phyloP scores from a whole-genome alignment of 192 early-diverging fungal genomes.

The Umbelopsis ramanniana region DNA sequence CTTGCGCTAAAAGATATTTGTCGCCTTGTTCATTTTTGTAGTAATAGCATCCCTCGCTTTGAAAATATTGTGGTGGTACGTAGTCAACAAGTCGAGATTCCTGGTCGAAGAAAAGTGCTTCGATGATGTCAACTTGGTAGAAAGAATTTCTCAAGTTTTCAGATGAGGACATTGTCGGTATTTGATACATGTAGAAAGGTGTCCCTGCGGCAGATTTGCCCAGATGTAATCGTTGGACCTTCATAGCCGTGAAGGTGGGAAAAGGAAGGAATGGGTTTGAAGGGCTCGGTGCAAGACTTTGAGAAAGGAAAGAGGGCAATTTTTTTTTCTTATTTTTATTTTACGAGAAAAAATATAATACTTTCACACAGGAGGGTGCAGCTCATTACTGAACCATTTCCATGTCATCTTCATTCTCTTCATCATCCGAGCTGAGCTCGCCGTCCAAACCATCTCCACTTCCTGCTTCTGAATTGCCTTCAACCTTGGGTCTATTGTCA shows the following conservation, averaged over 20 bases:
- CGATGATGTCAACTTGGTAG: conserved; percentile 20
- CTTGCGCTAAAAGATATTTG: conserved; percentile 35
- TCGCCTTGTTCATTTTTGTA: conserved; percentile 34
- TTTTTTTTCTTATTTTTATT: not conserved
- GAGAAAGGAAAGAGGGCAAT: not conserved
- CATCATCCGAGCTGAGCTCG: conserved; percentile 34
- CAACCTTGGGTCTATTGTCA: conserved; percentile 31
- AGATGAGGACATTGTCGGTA: conserved; percentile 1
- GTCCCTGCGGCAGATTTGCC: not conserved
- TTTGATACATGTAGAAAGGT: conserved; percentile 7
- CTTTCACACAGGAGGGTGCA: no score
- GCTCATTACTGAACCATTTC: conserved; percentile 25
- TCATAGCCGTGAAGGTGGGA: not conserved
- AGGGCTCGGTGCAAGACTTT: not conserved
- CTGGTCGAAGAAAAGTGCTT: conserved; percentile 16
- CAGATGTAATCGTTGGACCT: conserved; percentile 5
- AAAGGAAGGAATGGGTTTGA: conserved; percentile 5
- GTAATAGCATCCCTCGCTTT: conserved; percentile 23
- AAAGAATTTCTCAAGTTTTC: conserved; percentile 19
- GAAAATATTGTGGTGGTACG: conserved; percentile 18
- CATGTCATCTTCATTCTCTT: conserved; percentile 53
- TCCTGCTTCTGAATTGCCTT: conserved; percentile 31
- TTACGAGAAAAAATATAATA: not conserved
- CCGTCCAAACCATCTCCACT: conserved; percentile 29
- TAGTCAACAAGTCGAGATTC: conserved; percentile 22